Base-by-base conservation (phyloP, 805 yeast genomes). In the Suhomyces emberorum region DNA sequence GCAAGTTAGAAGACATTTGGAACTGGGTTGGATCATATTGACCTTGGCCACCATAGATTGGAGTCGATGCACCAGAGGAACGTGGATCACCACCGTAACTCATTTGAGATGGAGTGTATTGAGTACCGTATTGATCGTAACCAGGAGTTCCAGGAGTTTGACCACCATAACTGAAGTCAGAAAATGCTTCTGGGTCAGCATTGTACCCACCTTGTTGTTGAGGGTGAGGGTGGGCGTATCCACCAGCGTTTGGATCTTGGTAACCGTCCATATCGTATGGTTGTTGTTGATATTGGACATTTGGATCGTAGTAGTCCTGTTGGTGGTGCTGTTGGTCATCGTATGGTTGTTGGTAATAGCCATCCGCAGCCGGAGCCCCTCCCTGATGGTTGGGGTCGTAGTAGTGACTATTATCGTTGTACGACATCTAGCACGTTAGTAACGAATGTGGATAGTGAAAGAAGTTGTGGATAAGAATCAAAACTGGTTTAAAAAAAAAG, bases 21-120 rank as follows among this genome's bases (percentile, higher is more conserved):
- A 57, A 78, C 61, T 54, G 80, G 6, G 79, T 68, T 22, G 84
- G 83, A 52, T 79, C 83, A 52, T 77, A 73, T 30, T 69, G 70
- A 16, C 60, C 57, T 48, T 63, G 62, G 38, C 79, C 79, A 27
- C 93, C 95, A 57, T 85, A 85, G 49, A 87, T 78, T 15, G 98
- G 98, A 28, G 98, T 93, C 2, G 96, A 87, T 28, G 96, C 87
- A 43, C 97, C 97, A 9, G 95, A 81, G 1, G 93, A 83, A 55
- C 93, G 77, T 55, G 83, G 83, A n/a, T 54, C 58, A 28, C 82
- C 89, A 46, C 85, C 93, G 55, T 83, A 88, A 54, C 87, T 79
- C 81, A 83, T 79, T 61, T 85, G 93, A 4, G 95, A 86, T 17
- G 95, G 89, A 30, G 93, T 82, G 57, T 81, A 81, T 50, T 80